Conservation (phyloP, 2,329 filamentous ascomycete genomes). For the Aspergillus arachidicola region DNA sequence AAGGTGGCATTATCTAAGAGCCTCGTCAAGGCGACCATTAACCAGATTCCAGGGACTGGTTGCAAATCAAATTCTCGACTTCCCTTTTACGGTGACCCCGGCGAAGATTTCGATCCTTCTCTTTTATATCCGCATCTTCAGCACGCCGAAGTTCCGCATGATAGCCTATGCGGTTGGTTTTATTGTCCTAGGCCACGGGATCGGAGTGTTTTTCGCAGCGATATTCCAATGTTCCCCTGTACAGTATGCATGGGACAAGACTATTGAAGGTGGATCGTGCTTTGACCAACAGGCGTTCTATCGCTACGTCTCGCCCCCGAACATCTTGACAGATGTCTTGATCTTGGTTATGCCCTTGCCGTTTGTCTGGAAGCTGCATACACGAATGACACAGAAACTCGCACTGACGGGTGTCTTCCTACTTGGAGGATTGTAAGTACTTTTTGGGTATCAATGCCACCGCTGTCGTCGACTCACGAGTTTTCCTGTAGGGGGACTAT, state of each 20-base stretch:
- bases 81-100: constrained; percentile 26
- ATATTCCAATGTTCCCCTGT: no score
- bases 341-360: no score
- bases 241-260: no score
- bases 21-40: no score
- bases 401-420: constrained; percentile 26
- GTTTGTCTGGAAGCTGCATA: constrained; percentile 19
- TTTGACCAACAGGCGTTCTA: no score
- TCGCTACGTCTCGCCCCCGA: no score
- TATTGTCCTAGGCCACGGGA: constrained; percentile 10
- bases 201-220: no score
- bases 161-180: constrained; percentile 22
- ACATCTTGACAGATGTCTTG: no score
- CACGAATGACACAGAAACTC: constrained; percentile 17
- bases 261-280: no score
- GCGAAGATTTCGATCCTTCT: constrained; percentile 29
- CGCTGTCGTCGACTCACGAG: no score
- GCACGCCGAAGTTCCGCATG: constrained; percentile 19
- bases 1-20: constrained; percentile 15
- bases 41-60: no score
- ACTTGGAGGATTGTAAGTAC: constrained; percentile 25
- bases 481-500: no score
- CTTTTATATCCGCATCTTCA: constrained; percentile 30
- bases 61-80: constrained; percentile 11
- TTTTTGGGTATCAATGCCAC: not conserved